A percentile compares a stretch with the other conserved stretches of the same genome.
Evolutionary conservation across 371 early-diverging fungal species (phyloP).

Genomic region (Saksenaea vasiformis): DNA sequence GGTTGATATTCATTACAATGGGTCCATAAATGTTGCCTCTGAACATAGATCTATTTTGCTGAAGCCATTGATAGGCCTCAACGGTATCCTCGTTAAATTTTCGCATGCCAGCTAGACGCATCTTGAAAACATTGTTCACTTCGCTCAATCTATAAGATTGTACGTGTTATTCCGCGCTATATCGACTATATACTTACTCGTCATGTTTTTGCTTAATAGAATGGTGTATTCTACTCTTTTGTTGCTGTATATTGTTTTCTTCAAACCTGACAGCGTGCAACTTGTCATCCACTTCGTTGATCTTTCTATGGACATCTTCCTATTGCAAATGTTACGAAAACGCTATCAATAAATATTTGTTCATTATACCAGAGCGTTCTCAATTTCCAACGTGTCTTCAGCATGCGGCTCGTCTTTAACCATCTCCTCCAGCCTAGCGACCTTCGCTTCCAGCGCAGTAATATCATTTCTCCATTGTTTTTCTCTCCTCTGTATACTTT

Average conservation of each 20-base stretch:
- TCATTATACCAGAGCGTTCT: constrained; percentile 39
- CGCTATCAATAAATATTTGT: background rate
- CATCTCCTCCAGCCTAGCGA: constrained; percentile 48
- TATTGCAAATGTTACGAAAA: background rate
- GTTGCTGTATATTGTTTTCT: background rate
- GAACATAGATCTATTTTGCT: constrained; percentile 64
- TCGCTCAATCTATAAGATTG: constrained; percentile 38
- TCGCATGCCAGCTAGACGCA: constrained; percentile 48
- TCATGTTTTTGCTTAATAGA: constrained; percentile 23
- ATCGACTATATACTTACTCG: constrained; percentile 15
- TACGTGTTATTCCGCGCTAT: background rate
- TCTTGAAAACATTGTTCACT: constrained; percentile 58
- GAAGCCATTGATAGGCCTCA: constrained; percentile 66
- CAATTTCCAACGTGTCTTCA: constrained; percentile 33
- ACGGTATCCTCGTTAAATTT: constrained; percentile 50
- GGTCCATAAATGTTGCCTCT: constrained; percentile 77
- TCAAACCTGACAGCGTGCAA: background rate
- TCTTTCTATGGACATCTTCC: constrained; percentile 14
- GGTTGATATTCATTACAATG: constrained; percentile 62
- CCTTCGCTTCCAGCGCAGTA: constrained; percentile 37
- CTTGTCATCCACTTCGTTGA: constrained; percentile 4
- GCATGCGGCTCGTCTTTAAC: constrained; percentile 30
- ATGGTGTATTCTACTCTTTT: constrained; percentile 4
- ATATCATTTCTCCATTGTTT: constrained; percentile 40
- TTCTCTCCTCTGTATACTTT: constrained; percentile 36